Evolutionary conservation across 805 yeast genomes (phyloP).

Genomic region (Candida peoriensis): DNA sequence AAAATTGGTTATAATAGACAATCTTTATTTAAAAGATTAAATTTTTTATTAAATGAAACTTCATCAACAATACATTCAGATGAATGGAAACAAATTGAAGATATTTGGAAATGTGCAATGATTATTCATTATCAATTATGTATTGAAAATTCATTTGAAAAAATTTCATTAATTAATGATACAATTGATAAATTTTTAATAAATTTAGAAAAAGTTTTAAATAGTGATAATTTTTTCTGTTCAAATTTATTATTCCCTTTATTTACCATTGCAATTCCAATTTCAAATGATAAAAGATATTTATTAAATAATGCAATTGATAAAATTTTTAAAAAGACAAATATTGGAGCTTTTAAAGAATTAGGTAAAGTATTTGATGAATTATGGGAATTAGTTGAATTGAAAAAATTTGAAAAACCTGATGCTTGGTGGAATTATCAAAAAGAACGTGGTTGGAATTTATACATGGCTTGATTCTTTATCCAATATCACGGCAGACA

Average conservation of each 20-base stretch:
- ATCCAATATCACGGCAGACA: too few relatives aligned
- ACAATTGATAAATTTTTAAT: background rate
- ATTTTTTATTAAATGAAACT: too few relatives aligned
- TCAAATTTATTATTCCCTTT: conserved; percentile 6
- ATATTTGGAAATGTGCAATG: conserved; percentile 5
- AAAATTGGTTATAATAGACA: too few relatives aligned
- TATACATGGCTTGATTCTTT: conserved; percentile 7
- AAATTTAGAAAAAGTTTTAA: background rate
- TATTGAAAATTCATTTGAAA: background rate
- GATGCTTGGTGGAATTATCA: conserved; percentile 7
- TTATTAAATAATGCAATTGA: background rate
- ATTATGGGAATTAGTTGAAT: conserved; percentile 5
- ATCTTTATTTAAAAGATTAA: too few relatives aligned
- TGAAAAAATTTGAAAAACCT: conserved; percentile 1
- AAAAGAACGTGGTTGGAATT: conserved; percentile 2
- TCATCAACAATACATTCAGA: background rate
- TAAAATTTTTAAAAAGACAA: conserved; percentile 4
- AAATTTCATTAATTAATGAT: too few relatives aligned
- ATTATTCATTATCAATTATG: background rate
- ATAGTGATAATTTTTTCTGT: conserved; percentile 4
- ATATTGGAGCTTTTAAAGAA: conserved; percentile 7
- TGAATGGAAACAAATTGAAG: conserved; percentile 6
- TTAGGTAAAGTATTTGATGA: conserved; percentile 1
- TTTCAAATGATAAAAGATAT: too few relatives aligned
- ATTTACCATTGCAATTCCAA: background rate